Evolutionary conservation across 1,284 basidiomycete species (phyloP).

Genomic region (Pyrrhoderma noxium): DNA sequence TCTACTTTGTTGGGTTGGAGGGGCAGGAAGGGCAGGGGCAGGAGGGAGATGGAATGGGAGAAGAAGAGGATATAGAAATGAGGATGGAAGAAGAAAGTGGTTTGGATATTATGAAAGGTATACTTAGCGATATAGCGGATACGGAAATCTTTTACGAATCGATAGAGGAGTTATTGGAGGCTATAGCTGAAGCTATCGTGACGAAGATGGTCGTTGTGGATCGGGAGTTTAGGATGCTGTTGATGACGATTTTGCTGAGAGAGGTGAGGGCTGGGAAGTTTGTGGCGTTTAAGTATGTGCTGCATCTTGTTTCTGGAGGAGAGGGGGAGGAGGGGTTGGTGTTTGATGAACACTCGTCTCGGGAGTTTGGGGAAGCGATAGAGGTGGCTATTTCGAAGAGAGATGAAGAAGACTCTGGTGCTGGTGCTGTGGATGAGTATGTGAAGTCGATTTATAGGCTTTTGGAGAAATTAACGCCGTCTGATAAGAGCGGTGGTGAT

Average conservation of each 20-base stretch:
- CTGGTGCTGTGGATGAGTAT: neutral
- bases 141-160: conserved; percentile 13
- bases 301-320: neutral
- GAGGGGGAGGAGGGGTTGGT: conserved; percentile 2
- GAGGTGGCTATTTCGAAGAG: conserved; percentile 6
- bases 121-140: too few relatives aligned
- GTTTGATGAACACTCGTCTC: conserved; percentile 7
- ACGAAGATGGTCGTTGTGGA: neutral
- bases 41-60: too few relatives aligned
- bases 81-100: too few relatives aligned
- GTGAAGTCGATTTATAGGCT: conserved; percentile 10
- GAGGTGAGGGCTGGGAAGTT: conserved; percentile 4
- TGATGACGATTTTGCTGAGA: conserved; percentile 17
- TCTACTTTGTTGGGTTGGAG: too few relatives aligned
- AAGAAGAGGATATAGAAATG: too few relatives aligned
- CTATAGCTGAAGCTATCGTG: neutral
- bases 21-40: too few relatives aligned
- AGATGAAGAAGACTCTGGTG: neutral
- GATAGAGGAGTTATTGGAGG: conserved; percentile 1
- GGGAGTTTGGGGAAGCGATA: conserved; percentile 15
- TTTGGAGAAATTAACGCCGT: conserved; percentile 9
- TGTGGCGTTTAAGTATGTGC: neutral
- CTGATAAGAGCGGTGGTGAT: conserved; percentile 9
- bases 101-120: too few relatives aligned
- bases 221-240: neutral